A percentile compares a stretch with the other conserved stretches of the same genome.
Conservation (phyloP, 176 grass and related monocot species). For the Phoenix roebelenii region DNA sequence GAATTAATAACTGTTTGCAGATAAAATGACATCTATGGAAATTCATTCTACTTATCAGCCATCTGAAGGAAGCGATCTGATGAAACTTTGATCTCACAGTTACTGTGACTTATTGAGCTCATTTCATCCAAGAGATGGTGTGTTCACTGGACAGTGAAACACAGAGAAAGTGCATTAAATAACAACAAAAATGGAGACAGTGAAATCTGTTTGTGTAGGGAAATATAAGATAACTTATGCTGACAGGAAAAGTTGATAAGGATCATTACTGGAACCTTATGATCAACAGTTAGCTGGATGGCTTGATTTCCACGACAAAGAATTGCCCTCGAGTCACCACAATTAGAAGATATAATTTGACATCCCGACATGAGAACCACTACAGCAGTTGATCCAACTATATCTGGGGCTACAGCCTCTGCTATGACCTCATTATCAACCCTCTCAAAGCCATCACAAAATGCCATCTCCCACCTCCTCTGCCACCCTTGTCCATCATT, state of each 20-base stretch:
- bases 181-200: no score
- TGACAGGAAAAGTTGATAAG: not conserved
- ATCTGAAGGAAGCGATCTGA: no score
- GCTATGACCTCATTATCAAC: constrained; percentile 36
- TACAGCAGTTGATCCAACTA: constrained; percentile 36
- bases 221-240: not conserved
- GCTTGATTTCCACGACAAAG: constrained; percentile 33
- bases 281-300: constrained; percentile 31
- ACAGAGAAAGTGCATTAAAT: no score
- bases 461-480: constrained; percentile 28
- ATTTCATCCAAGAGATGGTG: no score
- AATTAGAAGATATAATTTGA: constrained; percentile 42
- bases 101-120: no score
- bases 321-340: constrained; percentile 42
- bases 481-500: constrained; percentile 24
- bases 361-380: constrained; percentile 32
- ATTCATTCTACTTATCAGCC: no score
- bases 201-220: not conserved
- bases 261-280: constrained; percentile 26
- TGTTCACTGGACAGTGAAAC: no score
- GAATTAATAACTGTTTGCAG: no score
- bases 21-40: no score
- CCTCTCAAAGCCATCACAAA: constrained; percentile 23
- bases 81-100: no score
- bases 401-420: constrained; percentile 32